Evolutionary conservation across 2,329 filamentous ascomycete genomes (phyloP).

Genomic region (Elsinoe arachidis): DNA sequence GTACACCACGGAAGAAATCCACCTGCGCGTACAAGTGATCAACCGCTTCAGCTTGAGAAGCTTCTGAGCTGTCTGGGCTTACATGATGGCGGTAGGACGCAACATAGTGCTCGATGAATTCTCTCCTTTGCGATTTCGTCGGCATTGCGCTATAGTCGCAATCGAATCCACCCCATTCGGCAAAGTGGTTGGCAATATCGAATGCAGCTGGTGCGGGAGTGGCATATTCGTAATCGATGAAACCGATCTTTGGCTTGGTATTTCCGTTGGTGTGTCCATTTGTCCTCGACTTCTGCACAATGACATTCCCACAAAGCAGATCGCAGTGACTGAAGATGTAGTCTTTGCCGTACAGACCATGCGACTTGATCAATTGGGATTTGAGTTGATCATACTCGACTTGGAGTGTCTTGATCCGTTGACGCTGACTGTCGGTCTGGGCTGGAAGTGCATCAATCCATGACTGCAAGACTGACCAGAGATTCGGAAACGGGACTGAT

Average conservation of each 20-base stretch:
- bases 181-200: slow-evolving; percentile 95
- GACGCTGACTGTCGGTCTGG: slow-evolving; percentile 58
- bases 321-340: slow-evolving; percentile 94
- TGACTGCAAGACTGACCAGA: slow-evolving; percentile 93
- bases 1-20: slow-evolving; percentile 77
- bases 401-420: slow-evolving; percentile 61
- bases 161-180: slow-evolving; percentile 95
- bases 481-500: slow-evolving; percentile 49
- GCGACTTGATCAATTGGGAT: slow-evolving; percentile 62
- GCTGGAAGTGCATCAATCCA: slow-evolving; percentile 84
- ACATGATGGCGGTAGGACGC: slow-evolving; percentile 51
- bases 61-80: slow-evolving; percentile 19
- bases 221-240: slow-evolving; percentile 98
- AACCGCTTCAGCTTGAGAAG: slow-evolving; percentile 25
- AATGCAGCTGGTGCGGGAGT: slow-evolving; percentile 91
- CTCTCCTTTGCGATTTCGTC: slow-evolving; percentile 62
- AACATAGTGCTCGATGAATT: slow-evolving; percentile 80
- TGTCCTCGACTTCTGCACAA: slow-evolving; percentile 54
- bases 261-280: slow-evolving; percentile 20
- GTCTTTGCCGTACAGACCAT: slow-evolving; percentile 66
- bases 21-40: slow-evolving; percentile 69
- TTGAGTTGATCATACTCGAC: slow-evolving; percentile 64
- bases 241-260: slow-evolving; percentile 47
- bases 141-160: slow-evolving; percentile 83
- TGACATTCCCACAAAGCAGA: slow-evolving; percentile 91